A percentile compares a stretch with the other conserved stretches of the same genome.
Conservation (phyloP, 2,329 filamentous ascomycete species). For the Celoporthe dispersa region DNA sequence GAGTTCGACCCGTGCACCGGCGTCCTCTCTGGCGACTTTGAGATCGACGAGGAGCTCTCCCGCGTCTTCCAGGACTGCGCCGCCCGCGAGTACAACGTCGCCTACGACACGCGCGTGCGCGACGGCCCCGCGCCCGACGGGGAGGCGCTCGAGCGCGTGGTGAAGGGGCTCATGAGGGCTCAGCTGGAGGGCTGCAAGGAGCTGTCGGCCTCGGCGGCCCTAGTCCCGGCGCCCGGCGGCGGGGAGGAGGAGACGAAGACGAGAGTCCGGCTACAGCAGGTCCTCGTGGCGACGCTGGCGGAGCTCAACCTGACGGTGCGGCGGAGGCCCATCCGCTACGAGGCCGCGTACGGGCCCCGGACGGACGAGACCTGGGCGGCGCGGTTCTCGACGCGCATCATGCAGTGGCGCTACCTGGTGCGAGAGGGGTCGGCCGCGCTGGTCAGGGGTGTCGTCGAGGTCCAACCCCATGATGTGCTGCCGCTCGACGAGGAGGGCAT, state of each 20-base stretch:
- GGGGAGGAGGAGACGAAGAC: not conserved
- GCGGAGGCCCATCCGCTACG: constrained; percentile 24
- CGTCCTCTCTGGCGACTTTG: constrained; percentile 17
- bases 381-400: constrained; percentile 27
- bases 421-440: constrained; percentile 20
- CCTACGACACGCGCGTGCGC: constrained; percentile 18
- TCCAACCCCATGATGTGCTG: constrained; percentile 20
- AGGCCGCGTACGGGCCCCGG: constrained; percentile 20
- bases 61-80: constrained; percentile 28
- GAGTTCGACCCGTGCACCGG: constrained; percentile 28
- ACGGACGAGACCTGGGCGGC: constrained; percentile 27
- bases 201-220: not conserved
- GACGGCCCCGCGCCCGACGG: constrained; percentile 24
- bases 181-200: constrained; percentile 12
- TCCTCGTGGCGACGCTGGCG: constrained; percentile 16
- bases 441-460: constrained; percentile 18
- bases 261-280: constrained; percentile 19
- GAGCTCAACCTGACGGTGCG: constrained; percentile 25
- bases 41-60: constrained; percentile 26
- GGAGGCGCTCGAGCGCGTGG: constrained; percentile 28
- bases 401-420: constrained; percentile 27
- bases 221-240: not conserved
- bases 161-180: constrained; percentile 26
- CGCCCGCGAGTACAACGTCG: constrained; percentile 28
- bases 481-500: constrained; percentile 28